Evolutionary conservation across 257 asterid species (phyloP), one percentile per base, ranked within the genome.

Genomic region (Solanum ossicruentum): DNA sequence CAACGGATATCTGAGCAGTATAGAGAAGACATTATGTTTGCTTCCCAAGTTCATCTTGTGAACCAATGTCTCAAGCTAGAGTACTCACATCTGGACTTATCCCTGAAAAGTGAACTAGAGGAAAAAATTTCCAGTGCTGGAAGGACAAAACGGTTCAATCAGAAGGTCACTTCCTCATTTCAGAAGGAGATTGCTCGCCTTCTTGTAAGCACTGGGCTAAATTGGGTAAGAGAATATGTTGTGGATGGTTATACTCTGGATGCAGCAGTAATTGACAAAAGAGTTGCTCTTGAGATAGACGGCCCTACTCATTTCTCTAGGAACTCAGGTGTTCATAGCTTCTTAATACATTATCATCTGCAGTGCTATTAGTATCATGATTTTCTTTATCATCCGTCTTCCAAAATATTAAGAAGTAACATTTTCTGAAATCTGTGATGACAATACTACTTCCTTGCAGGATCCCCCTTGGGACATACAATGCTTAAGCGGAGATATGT

Each of bases 251-350:
- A 95, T 92, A 92, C 98, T 43, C 87, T 97, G 96, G 99, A 97
- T 67, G 97, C 95, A 47, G 98, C 88, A 16, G 84, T 94, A 87
- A 89, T 94, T 84, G 97, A 95, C 85, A 89, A 65, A 84, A 93
- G 91, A 88, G 90, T 96, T 87, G 98, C 93, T 83, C 92, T 97
- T 84, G 99, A 95, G 91, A 94, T 97, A 18, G 99, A 97, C 49
- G 99, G 99, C 23, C 98, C 98, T 15, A 93, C 97, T 86, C 99
- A 96, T 92, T 96, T 96, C 89, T 95, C 98, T 67, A 93, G 99
- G 92, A 95, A 96, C 89, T 86, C 92, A 47, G 96, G 99, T 96
- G 89, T 28, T 91, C 82, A 60, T 57, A 69, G 69, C 67, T 54
- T 32, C 32, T 47, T 47, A 77, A 60, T 26, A 65, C 72, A 20